Percentiles rank a stretch among this genome's conserved stretches.
phyloP scores from a whole-genome alignment of 1,284 basidiomycete species.

The Cryptococcus maquisensis region DNA sequence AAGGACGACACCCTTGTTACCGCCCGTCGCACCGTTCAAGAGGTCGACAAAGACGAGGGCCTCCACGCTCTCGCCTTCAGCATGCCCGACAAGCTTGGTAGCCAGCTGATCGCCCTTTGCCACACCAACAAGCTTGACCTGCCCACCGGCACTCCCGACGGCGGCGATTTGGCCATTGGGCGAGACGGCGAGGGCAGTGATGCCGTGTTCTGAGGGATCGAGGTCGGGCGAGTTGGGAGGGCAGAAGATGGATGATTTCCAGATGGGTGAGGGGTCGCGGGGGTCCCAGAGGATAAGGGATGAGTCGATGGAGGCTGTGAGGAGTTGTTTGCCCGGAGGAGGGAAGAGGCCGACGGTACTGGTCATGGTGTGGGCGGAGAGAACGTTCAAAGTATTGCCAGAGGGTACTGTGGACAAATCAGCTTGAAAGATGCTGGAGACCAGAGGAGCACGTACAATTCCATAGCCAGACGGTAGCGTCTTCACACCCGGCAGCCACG shows the following conservation, averaged over 20 bases:
- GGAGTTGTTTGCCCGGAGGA: conserved; percentile 67
- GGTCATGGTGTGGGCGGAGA: conserved; percentile 80
- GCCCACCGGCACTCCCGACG: conserved; percentile 78
- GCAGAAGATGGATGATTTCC: conserved; percentile 52
- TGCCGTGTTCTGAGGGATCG: conserved; percentile 57
- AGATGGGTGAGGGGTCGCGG: conserved; percentile 59
- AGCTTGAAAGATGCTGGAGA: background rate
- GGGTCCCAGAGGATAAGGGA: conserved; percentile 90
- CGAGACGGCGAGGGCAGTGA: conserved; percentile 83
- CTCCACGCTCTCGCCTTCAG: conserved; percentile 86
- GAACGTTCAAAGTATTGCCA: conserved; percentile 91
- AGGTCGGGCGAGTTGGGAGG: conserved; percentile 59
- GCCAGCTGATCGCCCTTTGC: conserved; percentile 79
- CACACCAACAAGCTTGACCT: conserved; percentile 77
- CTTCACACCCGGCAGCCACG: conserved; percentile 85
- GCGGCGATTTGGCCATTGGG: conserved; percentile 79
- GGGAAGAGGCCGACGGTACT: conserved; percentile 81
- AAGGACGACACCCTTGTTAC: conserved; percentile 62
- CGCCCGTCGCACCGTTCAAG: conserved; percentile 52
- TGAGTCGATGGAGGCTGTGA: conserved; percentile 82
- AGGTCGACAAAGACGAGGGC: conserved; percentile 80
- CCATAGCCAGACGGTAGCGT: conserved; percentile 97
- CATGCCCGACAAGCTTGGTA: conserved; percentile 70
- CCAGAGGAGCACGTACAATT: conserved; percentile 58
- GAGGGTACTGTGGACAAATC: conserved; percentile 65